phyloP scores from a whole-genome alignment of 371 early-diverging fungal species.

The Gilbertella persicaria region DNA sequence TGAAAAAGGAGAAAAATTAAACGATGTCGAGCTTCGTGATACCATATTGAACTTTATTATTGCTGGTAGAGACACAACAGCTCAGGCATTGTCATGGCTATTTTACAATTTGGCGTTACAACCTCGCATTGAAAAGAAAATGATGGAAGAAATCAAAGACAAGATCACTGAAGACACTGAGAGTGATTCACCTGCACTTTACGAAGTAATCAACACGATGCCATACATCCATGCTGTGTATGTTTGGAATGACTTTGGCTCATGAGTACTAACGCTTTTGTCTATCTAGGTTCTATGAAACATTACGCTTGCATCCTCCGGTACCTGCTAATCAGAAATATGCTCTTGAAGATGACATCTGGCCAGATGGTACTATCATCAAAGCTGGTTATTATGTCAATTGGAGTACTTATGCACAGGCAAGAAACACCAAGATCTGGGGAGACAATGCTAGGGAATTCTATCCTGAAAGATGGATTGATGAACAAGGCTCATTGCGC shows the following conservation, averaged over 20 bases:
- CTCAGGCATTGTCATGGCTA: conserved; percentile 71
- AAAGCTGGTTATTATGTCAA: conserved; percentile 50
- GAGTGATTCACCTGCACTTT: conserved; percentile 36
- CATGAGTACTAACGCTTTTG: not conserved
- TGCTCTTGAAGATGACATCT: conserved; percentile 57
- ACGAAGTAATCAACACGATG: conserved; percentile 45
- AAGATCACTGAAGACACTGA: conserved; percentile 32
- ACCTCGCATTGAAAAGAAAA: conserved; percentile 45
- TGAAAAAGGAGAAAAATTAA: conserved; percentile 38
- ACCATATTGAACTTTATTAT: conserved; percentile 54
- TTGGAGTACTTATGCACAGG: conserved; percentile 59
- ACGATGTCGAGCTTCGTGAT: conserved; percentile 51
- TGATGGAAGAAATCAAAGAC: conserved; percentile 47
- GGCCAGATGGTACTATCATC: conserved; percentile 65
- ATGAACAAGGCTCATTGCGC: conserved; percentile 25
- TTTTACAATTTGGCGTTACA: conserved; percentile 51
- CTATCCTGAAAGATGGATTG: conserved; percentile 66
- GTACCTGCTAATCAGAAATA: conserved; percentile 62
- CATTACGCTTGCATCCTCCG: conserved; percentile 61
- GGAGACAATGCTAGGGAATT: conserved; percentile 63
- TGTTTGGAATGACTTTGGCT: conserved; percentile 8
- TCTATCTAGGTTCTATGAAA: conserved; percentile 53
- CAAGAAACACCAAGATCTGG: conserved; percentile 59
- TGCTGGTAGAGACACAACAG: conserved; percentile 74
- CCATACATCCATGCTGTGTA: conserved; percentile 39